These are phyloP conservation scores for Bauhinia variegata DNA, from an alignment of 306 rosid genomes.

Conservation along the genomic window DNA sequence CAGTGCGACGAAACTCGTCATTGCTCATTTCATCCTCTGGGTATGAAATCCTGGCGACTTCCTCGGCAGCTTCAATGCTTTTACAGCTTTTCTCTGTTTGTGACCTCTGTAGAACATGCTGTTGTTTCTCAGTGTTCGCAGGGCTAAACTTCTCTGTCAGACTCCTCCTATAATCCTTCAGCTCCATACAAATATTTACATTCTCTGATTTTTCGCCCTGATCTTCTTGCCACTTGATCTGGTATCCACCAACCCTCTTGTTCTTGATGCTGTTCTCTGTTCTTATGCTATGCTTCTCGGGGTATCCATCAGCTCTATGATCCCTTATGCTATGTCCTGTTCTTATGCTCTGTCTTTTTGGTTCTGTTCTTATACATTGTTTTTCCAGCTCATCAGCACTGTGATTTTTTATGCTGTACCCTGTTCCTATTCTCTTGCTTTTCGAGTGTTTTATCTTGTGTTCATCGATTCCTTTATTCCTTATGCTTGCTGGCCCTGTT, in stretches of 20 bases:
- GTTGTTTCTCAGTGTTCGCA: constrained; percentile 36
- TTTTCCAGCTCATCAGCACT: too few relatives aligned
- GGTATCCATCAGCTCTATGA: too few relatives aligned
- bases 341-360: too few relatives aligned
- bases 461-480: background rate
- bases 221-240: constrained; percentile 1
- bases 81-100: constrained; percentile 57
- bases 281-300: background rate
- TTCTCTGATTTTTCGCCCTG: constrained; percentile 33
- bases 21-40: constrained; percentile 69
- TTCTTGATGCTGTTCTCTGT: background rate
- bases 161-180: constrained; percentile 54
- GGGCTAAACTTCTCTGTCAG: constrained; percentile 42
- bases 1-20: constrained; percentile 74
- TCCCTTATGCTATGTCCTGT: too few relatives aligned
- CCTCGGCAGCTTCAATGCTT: constrained; percentile 11
- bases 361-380: too few relatives aligned
- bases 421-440: constrained; percentile 12
- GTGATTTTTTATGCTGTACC: background rate
- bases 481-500: too few relatives aligned
- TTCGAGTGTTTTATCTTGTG: background rate
- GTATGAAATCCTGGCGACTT: constrained; percentile 13
- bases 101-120: constrained; percentile 42
- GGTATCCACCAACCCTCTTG: background rate
- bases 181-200: background rate